Conservation (phyloP, 805 yeast species). For the Teunomyces stri region DNA sequence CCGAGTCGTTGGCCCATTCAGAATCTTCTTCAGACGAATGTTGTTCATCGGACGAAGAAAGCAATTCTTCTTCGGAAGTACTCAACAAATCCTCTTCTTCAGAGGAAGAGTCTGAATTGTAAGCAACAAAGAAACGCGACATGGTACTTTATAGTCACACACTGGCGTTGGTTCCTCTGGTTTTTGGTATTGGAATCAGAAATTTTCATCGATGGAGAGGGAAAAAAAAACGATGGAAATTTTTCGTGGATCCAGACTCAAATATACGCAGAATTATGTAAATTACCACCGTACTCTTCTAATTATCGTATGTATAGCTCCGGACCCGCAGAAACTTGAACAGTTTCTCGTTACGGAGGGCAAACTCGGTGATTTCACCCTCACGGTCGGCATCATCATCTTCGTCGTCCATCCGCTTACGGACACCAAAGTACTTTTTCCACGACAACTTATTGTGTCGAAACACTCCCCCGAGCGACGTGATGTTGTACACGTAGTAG, state of each 20-base stretch:
- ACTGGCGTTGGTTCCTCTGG: slow-evolving; percentile 1
- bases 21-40: slow-evolving; percentile 44
- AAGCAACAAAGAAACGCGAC: slow-evolving; percentile 87
- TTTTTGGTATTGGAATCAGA: slow-evolving; percentile 13
- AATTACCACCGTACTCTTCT: slow-evolving; percentile 3
- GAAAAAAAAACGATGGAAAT: slow-evolving; percentile 6
- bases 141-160: slow-evolving; percentile 34
- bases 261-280: slow-evolving; percentile 10
- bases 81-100: slow-evolving; percentile 51
- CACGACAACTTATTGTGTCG: slow-evolving; percentile 72
- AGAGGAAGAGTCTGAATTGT: slow-evolving; percentile 55
- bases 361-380: slow-evolving; percentile 47
- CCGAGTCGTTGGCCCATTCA: slow-evolving; percentile 49
- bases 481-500: slow-evolving; percentile 59
- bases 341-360: slow-evolving; percentile 69
- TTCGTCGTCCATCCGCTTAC: slow-evolving; percentile 34
- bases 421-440: slow-evolving; percentile 58
- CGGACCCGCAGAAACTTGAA: slow-evolving; percentile 72
- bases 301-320: slow-evolving; percentile 24
- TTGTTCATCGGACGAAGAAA: slow-evolving; percentile 45
- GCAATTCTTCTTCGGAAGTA: slow-evolving; percentile 60
- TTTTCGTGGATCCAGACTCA: slow-evolving; percentile 7
- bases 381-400: slow-evolving; percentile 47
- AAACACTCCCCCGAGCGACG: slow-evolving; percentile 53
- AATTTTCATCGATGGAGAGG: slow-evolving; percentile 26